Evolutionary conservation across 2,329 filamentous ascomycete species (phyloP).

Genomic region (Colletotrichum gloeosporioides): DNA sequence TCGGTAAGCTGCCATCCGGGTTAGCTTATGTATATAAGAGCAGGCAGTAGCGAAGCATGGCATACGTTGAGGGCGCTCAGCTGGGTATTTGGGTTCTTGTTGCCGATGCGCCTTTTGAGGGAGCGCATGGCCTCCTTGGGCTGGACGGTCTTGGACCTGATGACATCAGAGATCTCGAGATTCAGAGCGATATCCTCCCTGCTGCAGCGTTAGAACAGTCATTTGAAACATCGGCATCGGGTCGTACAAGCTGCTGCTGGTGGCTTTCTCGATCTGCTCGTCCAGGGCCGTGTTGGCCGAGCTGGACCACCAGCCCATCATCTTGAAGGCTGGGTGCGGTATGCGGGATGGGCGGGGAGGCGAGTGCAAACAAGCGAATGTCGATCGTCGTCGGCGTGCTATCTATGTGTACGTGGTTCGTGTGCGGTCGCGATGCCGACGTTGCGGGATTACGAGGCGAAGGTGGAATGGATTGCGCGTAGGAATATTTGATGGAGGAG

Average conservation of each 20-base stretch:
- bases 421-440: background rate
- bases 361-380: background rate
- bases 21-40: constrained; percentile 25
- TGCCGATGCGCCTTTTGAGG: constrained; percentile 90
- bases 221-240: background rate
- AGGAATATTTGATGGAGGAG: constrained; percentile 7
- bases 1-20: constrained; percentile 77
- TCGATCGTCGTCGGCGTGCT: background rate
- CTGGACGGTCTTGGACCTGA: constrained; percentile 95
- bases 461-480: constrained; percentile 5
- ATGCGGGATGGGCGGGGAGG: constrained; percentile 8
- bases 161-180: constrained; percentile 96
- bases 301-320: constrained; percentile 97
- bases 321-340: constrained; percentile 39
- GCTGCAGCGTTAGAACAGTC: constrained; percentile 27
- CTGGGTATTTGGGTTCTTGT: constrained; percentile 98
- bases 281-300: constrained; percentile 90
- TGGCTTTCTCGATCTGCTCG: constrained; percentile 96
- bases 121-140: constrained; percentile 98
- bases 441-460: background rate
- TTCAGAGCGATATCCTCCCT: constrained; percentile 97
- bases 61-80: constrained; percentile 88
- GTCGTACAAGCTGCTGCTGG: constrained; percentile 86
- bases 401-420: background rate
- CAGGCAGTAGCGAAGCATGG: constrained; percentile 9